phyloP scores from a whole-genome alignment of 2,329 filamentous ascomycete species.

The Aspergillus neoniger region DNA sequence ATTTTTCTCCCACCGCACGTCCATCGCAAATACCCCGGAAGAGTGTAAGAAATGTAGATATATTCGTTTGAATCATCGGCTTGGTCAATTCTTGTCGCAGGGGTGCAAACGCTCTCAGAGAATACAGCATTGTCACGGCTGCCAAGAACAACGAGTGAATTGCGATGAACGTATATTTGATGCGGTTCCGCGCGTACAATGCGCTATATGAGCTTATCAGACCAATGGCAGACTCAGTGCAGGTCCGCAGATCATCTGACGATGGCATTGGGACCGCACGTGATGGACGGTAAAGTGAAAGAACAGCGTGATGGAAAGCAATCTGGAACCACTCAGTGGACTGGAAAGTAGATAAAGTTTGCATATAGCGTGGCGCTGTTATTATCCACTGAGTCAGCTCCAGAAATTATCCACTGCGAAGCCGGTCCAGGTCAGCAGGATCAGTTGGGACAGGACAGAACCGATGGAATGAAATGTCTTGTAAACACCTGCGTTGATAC shows the following conservation, averaged over 20 bases:
- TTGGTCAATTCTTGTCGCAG: constrained; percentile 15
- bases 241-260: constrained; percentile 13
- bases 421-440: constrained; percentile 2
- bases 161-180: constrained; percentile 32
- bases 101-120: constrained; percentile 24
- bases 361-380: constrained; percentile 26
- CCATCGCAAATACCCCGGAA: constrained; percentile 17
- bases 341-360: constrained; percentile 26
- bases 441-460: neutral
- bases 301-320: constrained; percentile 28
- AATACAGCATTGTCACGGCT: constrained; percentile 31
- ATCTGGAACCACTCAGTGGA: constrained; percentile 34
- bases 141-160: constrained; percentile 33
- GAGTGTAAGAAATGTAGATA: constrained; percentile 15
- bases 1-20: constrained; percentile 21
- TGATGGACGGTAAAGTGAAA: constrained; percentile 28
- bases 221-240: constrained; percentile 14
- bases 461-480: constrained; percentile 21
- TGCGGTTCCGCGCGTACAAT: constrained; percentile 29
- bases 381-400: constrained; percentile 28
- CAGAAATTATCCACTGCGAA: constrained; percentile 5
- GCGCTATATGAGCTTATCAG: constrained; percentile 20
- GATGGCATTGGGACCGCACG: constrained; percentile 20
- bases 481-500: constrained; percentile 27
- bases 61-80: constrained; percentile 15